Evolutionary conservation across 2,329 filamentous ascomycete genomes (phyloP), one percentile per base, ranked within the genome.

Genomic region (Hymenoscyphus occultus): DNA sequence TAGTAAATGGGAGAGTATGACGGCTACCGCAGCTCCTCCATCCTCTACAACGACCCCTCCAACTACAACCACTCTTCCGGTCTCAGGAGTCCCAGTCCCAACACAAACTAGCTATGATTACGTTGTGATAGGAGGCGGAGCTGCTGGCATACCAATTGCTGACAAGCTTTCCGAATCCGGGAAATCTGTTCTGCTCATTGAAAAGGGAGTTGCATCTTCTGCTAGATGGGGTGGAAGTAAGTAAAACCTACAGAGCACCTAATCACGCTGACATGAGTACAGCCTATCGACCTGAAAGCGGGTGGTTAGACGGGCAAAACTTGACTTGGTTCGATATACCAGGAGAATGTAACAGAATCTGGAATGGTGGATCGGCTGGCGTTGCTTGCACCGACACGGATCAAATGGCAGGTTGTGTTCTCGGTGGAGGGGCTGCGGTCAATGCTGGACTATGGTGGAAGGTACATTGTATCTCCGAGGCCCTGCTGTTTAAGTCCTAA

Each of bases 251-350:
- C 45, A 22, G 12, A 22, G 22, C 12, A n/a, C n/a, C 10, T 19
- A 22, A 1, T 16, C 39, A 14, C 54, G 56, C 65, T 70, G 60
- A 68, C 58, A 48, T 35, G 2, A 13, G 5, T 35, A 9, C 61
- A 74, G 70, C 71, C 28, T 60, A 70, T 28, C 69, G 73, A 64
- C 72, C 71, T 28, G 70, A 73, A 59, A 84, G 78, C 40, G 80
- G 88, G 1, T 92, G 89, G 89, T 65, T 75, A 12, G 77, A 82
- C 42, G 83, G 82, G 42, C 85, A 84, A 19, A 85, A 86, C 60
- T 76, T 90, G 40, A 90, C 88, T 6, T 86, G 88, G 59, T 90
- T 91, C 71, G 89, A 91, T 71, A 84, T 91, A 5, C 89, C 89
- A 0, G 87, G 88, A 63, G 83, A 91, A 65, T 90, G 86, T 75